These are phyloP conservation scores for Microbotryum violaceum DNA, from an alignment of 1,284 basidiomycete species.

Conservation along the genomic window DNA sequence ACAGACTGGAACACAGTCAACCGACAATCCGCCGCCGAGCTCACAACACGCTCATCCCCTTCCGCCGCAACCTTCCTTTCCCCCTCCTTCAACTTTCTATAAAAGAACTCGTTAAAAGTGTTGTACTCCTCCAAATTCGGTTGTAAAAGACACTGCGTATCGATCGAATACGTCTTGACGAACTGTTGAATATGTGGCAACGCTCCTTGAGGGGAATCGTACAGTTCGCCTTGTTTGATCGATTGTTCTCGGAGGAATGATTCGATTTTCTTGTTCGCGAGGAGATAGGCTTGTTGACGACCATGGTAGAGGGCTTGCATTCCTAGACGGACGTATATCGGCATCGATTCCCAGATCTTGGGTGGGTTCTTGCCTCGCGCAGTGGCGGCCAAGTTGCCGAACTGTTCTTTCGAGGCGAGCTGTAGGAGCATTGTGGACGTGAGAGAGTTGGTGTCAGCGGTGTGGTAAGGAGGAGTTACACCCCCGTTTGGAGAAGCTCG, in stretches of 20 bases:
- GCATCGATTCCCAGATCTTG: constrained; percentile 49
- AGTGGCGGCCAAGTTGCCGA: constrained; percentile 29
- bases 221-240: constrained; percentile 49
- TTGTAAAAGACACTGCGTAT: not conserved
- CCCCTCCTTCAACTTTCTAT: constrained; percentile 55
- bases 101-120: constrained; percentile 79
- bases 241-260: constrained; percentile 48
- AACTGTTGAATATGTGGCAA: constrained; percentile 60
- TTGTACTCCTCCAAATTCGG: constrained; percentile 30
- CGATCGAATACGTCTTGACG: constrained; percentile 58
- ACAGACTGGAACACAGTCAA: constrained; percentile 52
- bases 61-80: constrained; percentile 60
- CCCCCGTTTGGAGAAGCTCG: too few species aligned
- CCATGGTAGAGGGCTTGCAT: constrained; percentile 29
- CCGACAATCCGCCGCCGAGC: constrained; percentile 62
- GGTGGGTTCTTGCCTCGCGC: constrained; percentile 12
- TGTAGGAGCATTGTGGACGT: not conserved
- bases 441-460: constrained; percentile 5
- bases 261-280: constrained; percentile 8
- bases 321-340: constrained; percentile 65
- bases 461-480: too few species aligned
- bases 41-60: constrained; percentile 51
- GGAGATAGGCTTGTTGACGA: not conserved
- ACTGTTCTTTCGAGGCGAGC: constrained; percentile 14
- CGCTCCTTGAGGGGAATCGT: constrained; percentile 40